Evolutionary conservation across 2,329 filamentous ascomycete genomes (phyloP), one percentile per base, ranked within the genome.

Genomic region (Ilyonectria mors-panacis): DNA sequence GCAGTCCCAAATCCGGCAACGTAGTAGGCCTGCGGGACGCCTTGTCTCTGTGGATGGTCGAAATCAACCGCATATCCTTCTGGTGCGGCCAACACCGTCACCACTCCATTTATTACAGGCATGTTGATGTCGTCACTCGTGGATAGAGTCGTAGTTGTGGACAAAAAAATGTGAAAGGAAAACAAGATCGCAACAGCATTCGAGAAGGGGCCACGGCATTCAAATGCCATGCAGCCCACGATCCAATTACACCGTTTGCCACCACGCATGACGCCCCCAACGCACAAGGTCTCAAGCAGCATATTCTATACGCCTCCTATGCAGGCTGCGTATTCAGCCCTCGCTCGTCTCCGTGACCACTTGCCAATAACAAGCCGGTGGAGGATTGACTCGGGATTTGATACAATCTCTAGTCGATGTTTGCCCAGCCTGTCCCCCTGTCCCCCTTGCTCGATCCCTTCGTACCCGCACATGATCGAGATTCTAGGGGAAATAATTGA

Each of bases 1-100:
- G 67, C 60, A 44, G 68, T 68, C 5, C 75, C 71, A 35, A 76
- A 67, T 4, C 59, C 69, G 2, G 69, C 59, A 8, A 75, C 60
- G 6, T 65, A 68, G 63, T 77, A 77, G n/a, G 66, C 64, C n/a
- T 68, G 66, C 4, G 67, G 33, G 15, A 73, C 73, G 15, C 65
- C 70, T 21, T 76, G 71, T 13, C 70, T 70, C 42, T 72, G 71
- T 2, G 80, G 79, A 45, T 80, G 70, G 2, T 76, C 75, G 48
- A 82, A 79, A 55, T 82, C 70, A 26, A 81, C 76, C 9, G 74
- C 72, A 59, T 80, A 82, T 35, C 71, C 79, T 7, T 70, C 65
- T 4, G 80, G 80, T 1, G 79, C 70, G 12, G 62, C 59, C 10
- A 75, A 33, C 17, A 74, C 66, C 23, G 65, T 63, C 15, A 33